These are phyloP conservation scores for Glycine latifolia DNA, from an alignment of 306 rosid species.

Conservation along the genomic window DNA sequence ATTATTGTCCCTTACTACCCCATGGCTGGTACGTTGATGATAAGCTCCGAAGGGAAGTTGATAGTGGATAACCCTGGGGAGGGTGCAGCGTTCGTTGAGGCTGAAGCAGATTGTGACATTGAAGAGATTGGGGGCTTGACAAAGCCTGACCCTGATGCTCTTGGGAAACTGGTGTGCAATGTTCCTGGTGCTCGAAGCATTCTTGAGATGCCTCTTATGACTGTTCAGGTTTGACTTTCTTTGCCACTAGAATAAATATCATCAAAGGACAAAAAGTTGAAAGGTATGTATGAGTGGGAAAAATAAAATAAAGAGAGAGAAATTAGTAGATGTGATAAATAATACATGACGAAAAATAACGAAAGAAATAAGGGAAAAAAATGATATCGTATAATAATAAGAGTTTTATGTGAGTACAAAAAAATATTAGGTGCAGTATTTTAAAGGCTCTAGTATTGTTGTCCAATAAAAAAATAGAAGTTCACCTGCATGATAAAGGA, in stretches of 20 bases:
- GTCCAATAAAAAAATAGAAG: too few relatives aligned
- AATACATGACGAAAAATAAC: too few relatives aligned
- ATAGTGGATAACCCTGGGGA: slow-evolving; percentile 78
- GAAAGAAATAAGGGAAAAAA: too few relatives aligned
- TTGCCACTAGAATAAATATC: neutral
- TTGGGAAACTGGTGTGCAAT: slow-evolving; percentile 73
- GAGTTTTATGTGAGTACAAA: too few relatives aligned
- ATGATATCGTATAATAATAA: too few relatives aligned
- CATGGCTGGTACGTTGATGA: slow-evolving; percentile 61
- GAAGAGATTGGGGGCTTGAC: slow-evolving; percentile 48
- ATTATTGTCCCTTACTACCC: slow-evolving; percentile 81
- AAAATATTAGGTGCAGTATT: too few relatives aligned
- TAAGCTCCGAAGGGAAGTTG: slow-evolving; percentile 79
- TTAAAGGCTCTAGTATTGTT: too few relatives aligned
- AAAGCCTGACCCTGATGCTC: slow-evolving; percentile 65
- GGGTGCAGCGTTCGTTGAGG: slow-evolving; percentile 89
- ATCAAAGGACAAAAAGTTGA: too few relatives aligned
- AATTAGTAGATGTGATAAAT: too few relatives aligned
- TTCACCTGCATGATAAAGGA: too few relatives aligned
- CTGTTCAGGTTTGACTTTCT: slow-evolving; percentile 68
- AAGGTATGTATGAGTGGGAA: too few relatives aligned
- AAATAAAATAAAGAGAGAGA: too few relatives aligned
- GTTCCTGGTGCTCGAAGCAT: slow-evolving; percentile 74
- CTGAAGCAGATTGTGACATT: slow-evolving; percentile 70
- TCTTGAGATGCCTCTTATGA: slow-evolving; percentile 81